Evolutionary conservation across 1,139 yeast genomes (phyloP).

Genomic region (Suhomyces chickasaworum): DNA sequence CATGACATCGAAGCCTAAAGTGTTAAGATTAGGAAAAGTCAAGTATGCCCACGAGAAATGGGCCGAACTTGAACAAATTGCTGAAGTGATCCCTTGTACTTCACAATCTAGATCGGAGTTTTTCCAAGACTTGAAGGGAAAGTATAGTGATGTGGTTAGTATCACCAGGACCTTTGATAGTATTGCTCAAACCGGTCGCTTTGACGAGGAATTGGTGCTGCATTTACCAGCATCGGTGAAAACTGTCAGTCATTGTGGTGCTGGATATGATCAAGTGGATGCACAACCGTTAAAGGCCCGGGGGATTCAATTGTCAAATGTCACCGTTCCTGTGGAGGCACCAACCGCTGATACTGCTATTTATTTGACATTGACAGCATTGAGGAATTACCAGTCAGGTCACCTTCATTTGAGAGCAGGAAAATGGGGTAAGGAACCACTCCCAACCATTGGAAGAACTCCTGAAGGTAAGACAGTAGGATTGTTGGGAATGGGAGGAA

Average conservation of each 20-base stretch:
- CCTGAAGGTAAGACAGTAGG: constrained; percentile 67
- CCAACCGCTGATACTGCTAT: constrained; percentile 86
- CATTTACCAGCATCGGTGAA: constrained; percentile 63
- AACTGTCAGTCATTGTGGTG: constrained; percentile 79
- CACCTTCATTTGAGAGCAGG: constrained; percentile 54
- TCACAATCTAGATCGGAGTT: constrained; percentile 52
- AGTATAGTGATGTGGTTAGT: constrained; percentile 48
- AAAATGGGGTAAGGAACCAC: constrained; percentile 50
- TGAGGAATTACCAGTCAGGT: constrained; percentile 63
- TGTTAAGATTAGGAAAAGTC: constrained; percentile 60
- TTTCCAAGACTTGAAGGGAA: constrained; percentile 49
- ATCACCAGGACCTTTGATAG: constrained; percentile 57
- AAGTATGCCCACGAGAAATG: constrained; percentile 58
- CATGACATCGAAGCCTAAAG: constrained; percentile 44
- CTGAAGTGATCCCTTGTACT: constrained; percentile 52
- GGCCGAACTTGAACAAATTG: constrained; percentile 48
- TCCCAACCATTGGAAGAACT: constrained; percentile 31
- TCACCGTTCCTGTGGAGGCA: constrained; percentile 70
- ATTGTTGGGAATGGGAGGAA: constrained; percentile 76
- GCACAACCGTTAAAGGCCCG: constrained; percentile 50
- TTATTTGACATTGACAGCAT: constrained; percentile 61
- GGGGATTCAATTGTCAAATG: constrained; percentile 69
- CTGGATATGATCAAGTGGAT: constrained; percentile 89
- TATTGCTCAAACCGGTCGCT: constrained; percentile 60
- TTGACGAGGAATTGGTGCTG: constrained; percentile 70